A percentile compares a stretch with the other conserved stretches of the same genome.
Evolutionary conservation across 306 rosid genomes (phyloP).

Genomic region (Pterocarpus santalinus): DNA sequence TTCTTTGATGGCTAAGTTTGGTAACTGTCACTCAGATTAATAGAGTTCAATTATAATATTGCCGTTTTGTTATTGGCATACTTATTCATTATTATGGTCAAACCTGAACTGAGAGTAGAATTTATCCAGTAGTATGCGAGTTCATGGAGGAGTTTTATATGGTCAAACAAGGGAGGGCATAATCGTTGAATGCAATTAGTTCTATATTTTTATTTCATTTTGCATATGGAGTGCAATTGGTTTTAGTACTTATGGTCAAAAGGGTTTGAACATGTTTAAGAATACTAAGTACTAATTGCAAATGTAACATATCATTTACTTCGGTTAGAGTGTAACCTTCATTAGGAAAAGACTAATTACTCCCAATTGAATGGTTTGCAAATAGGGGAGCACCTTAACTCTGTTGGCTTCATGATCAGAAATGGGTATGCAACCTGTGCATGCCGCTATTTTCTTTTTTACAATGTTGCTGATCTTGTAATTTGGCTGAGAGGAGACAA

Average conservation of each 20-base stretch:
- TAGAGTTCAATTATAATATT: constrained; percentile 40
- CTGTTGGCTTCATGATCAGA: background rate
- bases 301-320: constrained; percentile 34
- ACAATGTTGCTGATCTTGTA: too few species aligned
- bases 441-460: background rate
- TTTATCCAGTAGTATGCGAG: background rate
- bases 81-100: constrained; percentile 45
- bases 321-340: constrained; percentile 23
- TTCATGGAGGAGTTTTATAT: background rate
- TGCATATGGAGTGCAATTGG: background rate
- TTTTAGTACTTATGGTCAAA: constrained; percentile 21
- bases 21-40: constrained; percentile 48
- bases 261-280: background rate
- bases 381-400: background rate
- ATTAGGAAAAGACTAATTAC: background rate
- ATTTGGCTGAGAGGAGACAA: too few species aligned
- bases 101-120: constrained; percentile 14
- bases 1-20: constrained; percentile 37
- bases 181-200: constrained; percentile 5
- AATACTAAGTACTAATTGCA: background rate
- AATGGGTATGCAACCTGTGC: background rate
- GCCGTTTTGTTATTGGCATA: constrained; percentile 49
- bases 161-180: background rate
- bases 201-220: background rate
- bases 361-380: constrained; percentile 21